Base-by-base conservation (phyloP, 768 basidiomycete genomes). In the Galerina sulciceps region DNA sequence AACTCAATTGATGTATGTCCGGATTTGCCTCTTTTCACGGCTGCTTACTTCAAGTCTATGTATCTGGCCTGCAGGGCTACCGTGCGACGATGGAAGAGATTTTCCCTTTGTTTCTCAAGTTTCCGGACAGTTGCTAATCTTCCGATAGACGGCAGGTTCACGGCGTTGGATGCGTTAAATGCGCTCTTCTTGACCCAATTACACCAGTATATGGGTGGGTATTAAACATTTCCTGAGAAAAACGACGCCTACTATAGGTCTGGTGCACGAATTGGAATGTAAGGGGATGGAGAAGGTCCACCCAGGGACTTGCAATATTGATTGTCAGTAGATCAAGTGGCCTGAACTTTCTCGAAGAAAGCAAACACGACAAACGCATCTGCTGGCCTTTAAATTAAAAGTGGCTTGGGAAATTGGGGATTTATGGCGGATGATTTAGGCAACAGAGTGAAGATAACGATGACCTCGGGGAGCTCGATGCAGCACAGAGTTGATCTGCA, bases 11-110 rank as follows among this genome's bases (percentile, higher is more conserved):
- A 58, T 65, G 55, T 46, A 63, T 60, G 53, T 65, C 66, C 63
- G 63, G 61, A 61, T 60, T 63, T 67, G 57, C 68, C 71, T 68
- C 60, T 62, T 69, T 70, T 59, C 63, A 60, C 71, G 72, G 70
- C 62, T 63, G 66, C 66, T 69, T 68, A 69, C 66, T 59, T 59
- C 45, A 64, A 62, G 45, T 51, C 60, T 61, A 8, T 55, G 47
- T 66, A 8, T 55, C 51, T 66, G 61, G 56, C 52, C 43, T 64
- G 54, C 61, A 62, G 65, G 67, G 63, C 47, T 59, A 58, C 31
- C 57, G 62, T 58, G 59, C 59, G 57, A 61, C 43, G 55, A 18
- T 50, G 46, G 55, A 44, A 43, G 46, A 34, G 53, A 42, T 48
- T 43, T 60, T 22, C 48, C 47, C 42, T 45, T 22, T 6, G 58